Evolutionary conservation across 2,329 filamentous ascomycete species (phyloP), one percentile per base, ranked within the genome.

Genomic region (Fusarium sp.): DNA sequence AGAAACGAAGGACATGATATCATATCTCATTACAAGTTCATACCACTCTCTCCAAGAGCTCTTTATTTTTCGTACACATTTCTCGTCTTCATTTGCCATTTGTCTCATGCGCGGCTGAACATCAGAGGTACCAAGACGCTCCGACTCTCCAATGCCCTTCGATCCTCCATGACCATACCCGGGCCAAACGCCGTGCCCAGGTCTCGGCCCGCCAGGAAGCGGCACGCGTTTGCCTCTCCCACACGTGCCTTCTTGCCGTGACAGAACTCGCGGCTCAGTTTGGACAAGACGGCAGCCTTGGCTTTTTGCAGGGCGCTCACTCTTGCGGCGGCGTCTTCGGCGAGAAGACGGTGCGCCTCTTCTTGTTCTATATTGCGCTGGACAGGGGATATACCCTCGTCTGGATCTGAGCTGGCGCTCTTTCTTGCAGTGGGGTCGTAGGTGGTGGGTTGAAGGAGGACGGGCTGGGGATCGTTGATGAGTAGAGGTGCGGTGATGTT

Each of bases 331-430:
- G 84, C 81, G 70, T 90, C 87, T 66, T 90, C 85, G 20, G 87
- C 88, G 24, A 89, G 80, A 44, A 84, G 81, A 13, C 86, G 82
- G 65, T 88, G 86, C 4, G 82, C 80, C 69, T 86, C 83, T 72
- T 90, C 88, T 63, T 85, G 84, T 69, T 86, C 83, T 42, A 88
- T 79, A 72, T 88, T 85, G 68, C 87, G 86, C 75, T 89, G 88
- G 31, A 89, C 85, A 3, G 86, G 81, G 15, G 86, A 85, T 63
- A 90, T 85, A 50, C 84, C 83, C 58, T 82, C 81, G 65, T 85
- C 80, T 15, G 70, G 70, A 2, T 57, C 56, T 24, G 58, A 62
- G 20, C 53, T 60, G 31, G 71, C 63, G 26, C 68, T 56, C 42
- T 24, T 60, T 45, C 63, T 68, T 57, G 43, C 58, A 22, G 58